Percentiles rank a stretch among this genome's conserved stretches.
Conservation (phyloP, 1,284 basidiomycete genomes). For the Puccinia coronata region DNA sequence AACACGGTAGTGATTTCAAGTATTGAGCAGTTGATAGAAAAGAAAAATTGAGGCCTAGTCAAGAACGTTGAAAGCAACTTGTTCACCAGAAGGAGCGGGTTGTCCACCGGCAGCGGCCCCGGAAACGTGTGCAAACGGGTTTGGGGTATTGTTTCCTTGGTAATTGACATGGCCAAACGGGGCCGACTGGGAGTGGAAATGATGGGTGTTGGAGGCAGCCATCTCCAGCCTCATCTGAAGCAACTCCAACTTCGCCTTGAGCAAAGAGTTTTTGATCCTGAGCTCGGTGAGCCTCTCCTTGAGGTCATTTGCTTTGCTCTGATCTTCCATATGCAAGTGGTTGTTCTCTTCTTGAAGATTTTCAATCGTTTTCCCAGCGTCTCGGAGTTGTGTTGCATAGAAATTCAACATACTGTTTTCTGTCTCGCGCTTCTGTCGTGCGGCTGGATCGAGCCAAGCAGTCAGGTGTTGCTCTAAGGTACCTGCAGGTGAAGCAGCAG, state of each 20-base stretch:
- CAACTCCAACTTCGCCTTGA: background rate
- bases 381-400: background rate
- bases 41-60: too few species aligned
- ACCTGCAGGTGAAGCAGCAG: too few species aligned
- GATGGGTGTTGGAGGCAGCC: background rate
- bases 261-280: background rate
- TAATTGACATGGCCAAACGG: background rate
- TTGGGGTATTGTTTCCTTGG: too few species aligned
- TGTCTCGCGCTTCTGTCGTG: too few species aligned
- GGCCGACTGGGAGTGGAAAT: background rate
- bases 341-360: background rate
- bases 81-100: too few species aligned
- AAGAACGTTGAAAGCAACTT: too few species aligned
- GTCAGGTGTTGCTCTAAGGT: too few species aligned
- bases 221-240: background rate
- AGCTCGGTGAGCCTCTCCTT: background rate
- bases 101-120: too few species aligned
- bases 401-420: background rate
- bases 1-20: too few species aligned
- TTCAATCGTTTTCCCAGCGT: background rate
- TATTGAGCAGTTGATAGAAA: too few species aligned
- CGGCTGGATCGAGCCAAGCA: too few species aligned
- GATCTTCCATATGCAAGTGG: background rate
- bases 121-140: too few species aligned
- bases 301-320: background rate